These are phyloP conservation scores for Camelina sativa DNA, from an alignment of 345 rosid species.

Conservation along the genomic window DNA sequence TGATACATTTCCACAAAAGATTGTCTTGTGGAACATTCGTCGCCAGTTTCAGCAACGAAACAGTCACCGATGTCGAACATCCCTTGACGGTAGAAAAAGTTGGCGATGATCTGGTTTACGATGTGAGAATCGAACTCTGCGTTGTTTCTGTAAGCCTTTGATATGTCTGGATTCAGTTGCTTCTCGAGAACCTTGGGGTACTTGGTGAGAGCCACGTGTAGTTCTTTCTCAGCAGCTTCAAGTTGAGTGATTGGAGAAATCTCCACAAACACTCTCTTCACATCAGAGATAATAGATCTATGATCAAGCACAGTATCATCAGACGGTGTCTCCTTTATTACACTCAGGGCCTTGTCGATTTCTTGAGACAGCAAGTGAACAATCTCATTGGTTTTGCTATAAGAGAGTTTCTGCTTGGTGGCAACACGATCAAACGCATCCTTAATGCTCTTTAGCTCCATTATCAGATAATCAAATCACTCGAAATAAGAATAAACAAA, in stretches of 20 bases:
- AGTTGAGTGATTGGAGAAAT: slow-evolving; percentile 53
- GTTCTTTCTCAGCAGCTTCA: slow-evolving; percentile 69
- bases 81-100: slow-evolving; percentile 71
- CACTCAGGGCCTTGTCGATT: slow-evolving; percentile 53
- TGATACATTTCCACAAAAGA: slow-evolving; percentile 64
- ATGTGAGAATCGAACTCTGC: slow-evolving; percentile 59
- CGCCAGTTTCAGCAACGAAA: slow-evolving; percentile 57
- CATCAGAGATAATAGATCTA: slow-evolving; percentile 47
- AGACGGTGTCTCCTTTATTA: slow-evolving; percentile 36
- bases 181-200: slow-evolving; percentile 68
- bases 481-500: not conserved
- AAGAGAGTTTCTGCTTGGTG: slow-evolving; percentile 71
- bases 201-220: slow-evolving; percentile 62
- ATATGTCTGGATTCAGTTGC: slow-evolving; percentile 61
- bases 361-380: slow-evolving; percentile 57
- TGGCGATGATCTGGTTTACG: slow-evolving; percentile 67
- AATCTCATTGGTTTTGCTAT: slow-evolving; percentile 59
- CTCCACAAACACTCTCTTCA: slow-evolving; percentile 54
- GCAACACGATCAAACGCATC: slow-evolving; percentile 83
- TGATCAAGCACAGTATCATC: slow-evolving; percentile 38
- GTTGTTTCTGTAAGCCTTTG: slow-evolving; percentile 64
- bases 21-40: slow-evolving; percentile 51
- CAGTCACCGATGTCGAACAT: slow-evolving; percentile 70
- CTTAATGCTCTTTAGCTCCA: slow-evolving; percentile 75
- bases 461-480: slow-evolving; percentile 30